These are phyloP conservation scores for Lactarius vividus DNA, from an alignment of 768 basidiomycete species.

Conservation along the genomic window DNA sequence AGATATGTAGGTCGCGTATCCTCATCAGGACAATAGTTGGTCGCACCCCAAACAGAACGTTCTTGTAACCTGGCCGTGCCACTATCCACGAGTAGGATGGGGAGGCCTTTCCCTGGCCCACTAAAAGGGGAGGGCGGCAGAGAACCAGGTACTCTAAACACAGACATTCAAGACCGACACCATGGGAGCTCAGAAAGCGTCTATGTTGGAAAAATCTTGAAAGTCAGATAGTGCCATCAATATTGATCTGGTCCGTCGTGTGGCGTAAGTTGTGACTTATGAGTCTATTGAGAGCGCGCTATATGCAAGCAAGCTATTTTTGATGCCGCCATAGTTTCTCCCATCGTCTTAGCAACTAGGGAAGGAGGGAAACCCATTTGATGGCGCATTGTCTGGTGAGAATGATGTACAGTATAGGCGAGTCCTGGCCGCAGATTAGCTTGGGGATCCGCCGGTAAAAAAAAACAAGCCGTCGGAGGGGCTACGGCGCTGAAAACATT, in stretches of 20 bases:
- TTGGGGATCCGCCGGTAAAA: background rate
- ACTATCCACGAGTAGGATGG: background rate
- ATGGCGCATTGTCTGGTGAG: background rate
- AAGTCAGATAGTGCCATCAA: background rate
- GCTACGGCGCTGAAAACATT: background rate
- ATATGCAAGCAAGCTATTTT: background rate
- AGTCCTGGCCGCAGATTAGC: background rate
- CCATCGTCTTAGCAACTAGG: conserved; percentile 19
- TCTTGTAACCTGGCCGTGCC: too few relatives aligned
- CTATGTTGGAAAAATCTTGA: background rate
- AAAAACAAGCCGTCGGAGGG: background rate
- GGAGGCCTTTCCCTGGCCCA: background rate
- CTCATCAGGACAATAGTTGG: background rate
- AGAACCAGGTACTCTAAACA: background rate
- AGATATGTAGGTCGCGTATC: too few relatives aligned
- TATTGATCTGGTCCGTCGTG: background rate
- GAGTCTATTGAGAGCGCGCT: background rate
- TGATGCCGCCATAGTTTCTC: background rate
- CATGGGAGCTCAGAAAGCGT: background rate
- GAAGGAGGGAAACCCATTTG: background rate
- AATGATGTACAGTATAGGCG: background rate
- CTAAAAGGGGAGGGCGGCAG: background rate
- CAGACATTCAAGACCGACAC: background rate
- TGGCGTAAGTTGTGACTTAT: background rate
- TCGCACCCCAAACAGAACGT: background rate